Evolutionary conservation across 345 rosid genomes (phyloP), one percentile per base, ranked within the genome.

Genomic region (Noccaea caerulescens): DNA sequence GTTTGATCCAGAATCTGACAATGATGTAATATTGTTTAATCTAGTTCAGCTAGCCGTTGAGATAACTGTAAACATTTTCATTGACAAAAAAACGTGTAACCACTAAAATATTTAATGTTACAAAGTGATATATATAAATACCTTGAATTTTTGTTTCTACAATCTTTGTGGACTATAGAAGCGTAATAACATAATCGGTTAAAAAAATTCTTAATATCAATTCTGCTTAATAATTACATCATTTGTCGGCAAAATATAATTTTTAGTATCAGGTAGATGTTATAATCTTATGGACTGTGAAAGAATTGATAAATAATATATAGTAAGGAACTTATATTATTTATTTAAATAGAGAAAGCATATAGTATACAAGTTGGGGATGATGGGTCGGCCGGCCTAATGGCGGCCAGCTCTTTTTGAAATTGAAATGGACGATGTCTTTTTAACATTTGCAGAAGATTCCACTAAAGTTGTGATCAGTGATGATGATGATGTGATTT

Each of bases 371-470:
- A 58, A 73, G 62, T 58, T 66, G 63, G 54, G 58, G 57, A 44
- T 61, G 56, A 58, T 13, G 43, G 68, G 69, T 68, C 52, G 63
- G 78, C 30, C 62, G 49, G 38, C 51, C 44, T 75, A 54, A 75
- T 75, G 79, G 74, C 73, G 79, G 79, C 73, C 79, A 75, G 58
- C 79, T 61, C 30, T 57, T 42, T 51, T 63, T 59, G 58, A 75
- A 68, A 68, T 68, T 75, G 69, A 68, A 75, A 54, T 68, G 53
- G 63, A 53, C 43, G 33, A 66, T 41, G 52, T 75, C 73, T 52
- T 14, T 61, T 50, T 73, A 66, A 41, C 41, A 66, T 73, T 44
- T 10, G 51, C 64, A 54, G 38, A 61, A 54, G 37, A 68, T 45
- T 68, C 79, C 79, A 75, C 79, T 75, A 68, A 54, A 36, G 36